Evolutionary conservation across 2,329 filamentous ascomycete species (phyloP).

Genomic region (Sporothrix pseudoabietina): DNA sequence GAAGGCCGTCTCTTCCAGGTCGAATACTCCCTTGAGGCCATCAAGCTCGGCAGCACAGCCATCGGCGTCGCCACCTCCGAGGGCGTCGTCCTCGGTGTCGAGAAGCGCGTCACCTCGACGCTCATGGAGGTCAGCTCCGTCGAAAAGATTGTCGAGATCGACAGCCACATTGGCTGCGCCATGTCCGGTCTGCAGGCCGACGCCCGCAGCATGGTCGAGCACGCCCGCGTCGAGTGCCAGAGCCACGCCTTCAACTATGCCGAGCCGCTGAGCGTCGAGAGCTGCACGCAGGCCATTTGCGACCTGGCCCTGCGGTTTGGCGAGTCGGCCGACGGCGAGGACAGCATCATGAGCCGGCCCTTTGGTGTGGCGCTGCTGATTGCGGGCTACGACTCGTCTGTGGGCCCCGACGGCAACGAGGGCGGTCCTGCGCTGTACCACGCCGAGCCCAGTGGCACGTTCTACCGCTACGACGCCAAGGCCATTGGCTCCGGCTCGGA

Average conservation of each 20-base stretch:
- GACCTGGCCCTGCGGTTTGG: slow-evolving; percentile 95
- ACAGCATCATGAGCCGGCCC: slow-evolving; percentile 97
- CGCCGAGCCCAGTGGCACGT: slow-evolving; percentile 95
- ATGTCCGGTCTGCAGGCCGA: slow-evolving; percentile 98
- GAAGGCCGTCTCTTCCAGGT: slow-evolving; percentile 99
- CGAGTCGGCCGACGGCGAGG: slow-evolving; percentile 94
- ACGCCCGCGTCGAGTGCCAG: slow-evolving; percentile 96
- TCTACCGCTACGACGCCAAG: slow-evolving; percentile 99
- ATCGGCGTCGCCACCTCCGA: slow-evolving; percentile 96
- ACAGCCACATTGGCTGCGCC: slow-evolving; percentile 97
- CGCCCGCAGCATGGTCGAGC: slow-evolving; percentile 95
- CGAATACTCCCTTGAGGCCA: slow-evolving; percentile 99
- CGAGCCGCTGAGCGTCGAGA: slow-evolving; percentile 92
- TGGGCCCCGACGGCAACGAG: slow-evolving; percentile 52
- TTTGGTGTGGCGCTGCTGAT: slow-evolving; percentile 97
- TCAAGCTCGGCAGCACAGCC: slow-evolving; percentile 97
- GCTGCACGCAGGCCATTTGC: slow-evolving; percentile 98
- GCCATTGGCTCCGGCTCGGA: slow-evolving; percentile 97
- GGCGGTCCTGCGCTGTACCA: slow-evolving; percentile 97
- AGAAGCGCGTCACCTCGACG: slow-evolving; percentile 97
- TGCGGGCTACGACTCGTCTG: slow-evolving; percentile 74
- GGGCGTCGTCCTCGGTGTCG: slow-evolving; percentile 93
- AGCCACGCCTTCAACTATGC: slow-evolving; percentile 98
- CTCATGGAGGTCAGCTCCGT: slow-evolving; percentile 97
- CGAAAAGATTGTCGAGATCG: slow-evolving; percentile 99